Evolutionary conservation across 768 basidiomycete genomes (phyloP), one percentile per base, ranked within the genome.

Genomic region (Postia placenta): DNA sequence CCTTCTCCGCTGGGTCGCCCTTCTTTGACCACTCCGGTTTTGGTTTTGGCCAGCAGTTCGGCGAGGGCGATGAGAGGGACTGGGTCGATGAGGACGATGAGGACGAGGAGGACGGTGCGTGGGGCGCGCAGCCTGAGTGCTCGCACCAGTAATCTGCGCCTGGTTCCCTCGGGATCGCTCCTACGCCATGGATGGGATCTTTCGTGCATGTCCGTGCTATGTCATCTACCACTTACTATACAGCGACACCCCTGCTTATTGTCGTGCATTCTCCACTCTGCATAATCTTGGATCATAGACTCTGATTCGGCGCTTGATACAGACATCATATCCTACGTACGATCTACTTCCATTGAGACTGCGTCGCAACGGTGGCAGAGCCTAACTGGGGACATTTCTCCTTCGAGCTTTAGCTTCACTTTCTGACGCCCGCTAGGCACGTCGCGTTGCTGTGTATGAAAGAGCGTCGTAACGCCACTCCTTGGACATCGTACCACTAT

Each of bases 221-320:
- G n/a, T 27, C 97, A 95, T 46, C 17, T 52, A 30, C 27, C 97
- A 94, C 98, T 66, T 90, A 97, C 57, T 95, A 98, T 64, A 76
- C 98, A 40, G 94, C 95, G 50, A 92, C 96, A 73, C 92, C 98
- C 59, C 95, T 93, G 28, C 89, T 88, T 26, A 92, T 93, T 5
- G 72, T 74, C 84, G 94, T 76, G 90, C 92, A 1, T 89, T 95
- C 38, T n/a, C 38, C 38, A 39, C 38, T 39, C 38, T 39, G 38
- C 15, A 39, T 22, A 9, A 15, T 33, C 15, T 33, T 7, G 30
- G 30, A 7, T 33, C 30, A 15, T n/a, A n/a, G n/a, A n/a, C n/a
- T n/a, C n/a, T n/a, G n/a, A n/a, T n/a, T n/a, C n/a, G n/a, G n/a
- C n/a, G n/a, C n/a, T n/a, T n/a, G n/a, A n/a, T n/a, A n/a, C n/a